These are phyloP conservation scores for Athelia psychrophila DNA, from an alignment of 1,284 basidiomycete species.

Conservation along the genomic window DNA sequence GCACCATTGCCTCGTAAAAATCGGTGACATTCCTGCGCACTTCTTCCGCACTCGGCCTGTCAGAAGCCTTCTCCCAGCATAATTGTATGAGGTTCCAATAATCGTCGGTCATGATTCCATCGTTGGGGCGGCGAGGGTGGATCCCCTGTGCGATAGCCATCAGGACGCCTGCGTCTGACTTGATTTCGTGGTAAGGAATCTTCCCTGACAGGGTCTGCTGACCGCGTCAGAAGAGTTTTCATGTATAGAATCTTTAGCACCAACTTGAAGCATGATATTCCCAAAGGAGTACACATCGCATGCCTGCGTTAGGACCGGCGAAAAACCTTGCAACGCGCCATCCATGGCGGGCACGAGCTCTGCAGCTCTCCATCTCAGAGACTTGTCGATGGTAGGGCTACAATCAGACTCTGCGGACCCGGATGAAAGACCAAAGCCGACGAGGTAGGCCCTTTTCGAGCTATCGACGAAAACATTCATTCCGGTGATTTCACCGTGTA, in stretches of 20 bases:
- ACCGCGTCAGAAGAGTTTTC: neutral
- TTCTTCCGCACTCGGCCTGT: too few relatives aligned
- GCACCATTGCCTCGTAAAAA: constrained; percentile 39
- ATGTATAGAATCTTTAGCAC: neutral
- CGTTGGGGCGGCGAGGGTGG: neutral
- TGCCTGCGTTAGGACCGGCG: neutral
- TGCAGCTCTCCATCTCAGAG: neutral
- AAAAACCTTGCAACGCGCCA: neutral
- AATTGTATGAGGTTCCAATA: neutral
- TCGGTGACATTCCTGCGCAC: constrained; percentile 23
- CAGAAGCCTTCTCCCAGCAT: neutral
- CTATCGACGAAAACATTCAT: neutral
- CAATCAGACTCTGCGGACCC: neutral
- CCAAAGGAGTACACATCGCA: neutral
- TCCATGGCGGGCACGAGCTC: neutral
- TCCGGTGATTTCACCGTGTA: neutral
- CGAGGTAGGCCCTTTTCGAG: neutral
- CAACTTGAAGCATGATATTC: neutral
- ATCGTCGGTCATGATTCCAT: neutral
- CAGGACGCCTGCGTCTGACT: neutral
- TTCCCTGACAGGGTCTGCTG: neutral
- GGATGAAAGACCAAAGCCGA: neutral
- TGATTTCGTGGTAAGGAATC: neutral
- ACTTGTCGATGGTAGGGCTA: too few relatives aligned
- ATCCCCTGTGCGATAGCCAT: neutral